Evolutionary conservation across 2,329 filamentous ascomycete species (phyloP).

Genomic region (Aspergillus sp.): DNA sequence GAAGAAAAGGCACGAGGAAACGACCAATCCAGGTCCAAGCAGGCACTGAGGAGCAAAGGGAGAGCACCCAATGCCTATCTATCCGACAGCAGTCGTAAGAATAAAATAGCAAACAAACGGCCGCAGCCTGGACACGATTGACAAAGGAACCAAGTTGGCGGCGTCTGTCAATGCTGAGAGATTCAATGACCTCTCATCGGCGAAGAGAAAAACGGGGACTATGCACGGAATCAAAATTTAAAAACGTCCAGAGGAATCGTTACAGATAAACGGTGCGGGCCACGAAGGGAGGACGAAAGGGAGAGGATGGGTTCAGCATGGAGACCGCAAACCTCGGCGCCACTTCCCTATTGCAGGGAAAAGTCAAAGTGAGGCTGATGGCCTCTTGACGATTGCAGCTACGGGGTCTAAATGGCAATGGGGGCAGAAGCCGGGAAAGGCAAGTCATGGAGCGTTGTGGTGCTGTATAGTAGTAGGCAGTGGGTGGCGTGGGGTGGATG

Average conservation of each 20-base stretch:
- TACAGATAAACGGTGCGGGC: constrained; percentile 4
- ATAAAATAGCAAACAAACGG: constrained; percentile 11
- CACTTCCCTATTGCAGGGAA: not conserved
- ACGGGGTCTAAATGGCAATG: constrained; percentile 6
- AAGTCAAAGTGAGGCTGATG: constrained; percentile 15
- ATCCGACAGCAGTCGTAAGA: constrained; percentile 3
- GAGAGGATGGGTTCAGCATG: constrained; percentile 6
- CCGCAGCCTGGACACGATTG: constrained; percentile 4
- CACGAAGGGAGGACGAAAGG: constrained; percentile 6
- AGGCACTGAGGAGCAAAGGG: not conserved
- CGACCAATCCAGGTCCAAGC: not conserved
- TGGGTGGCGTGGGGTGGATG: constrained; percentile 13
- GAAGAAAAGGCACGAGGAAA: not conserved
- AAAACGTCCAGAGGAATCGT: not conserved
- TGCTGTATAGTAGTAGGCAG: not conserved
- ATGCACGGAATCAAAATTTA: not conserved
- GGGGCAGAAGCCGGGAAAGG: not conserved
- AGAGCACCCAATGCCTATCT: constrained; percentile 9
- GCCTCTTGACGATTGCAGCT: constrained; percentile 5
- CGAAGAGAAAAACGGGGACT: not conserved
- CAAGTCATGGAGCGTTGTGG: not conserved
- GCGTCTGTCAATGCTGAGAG: constrained; percentile 5
- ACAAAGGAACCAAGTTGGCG: constrained; percentile 8
- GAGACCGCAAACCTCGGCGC: constrained; percentile 1
- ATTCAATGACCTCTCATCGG: constrained; percentile 5